Evolutionary conservation across 495 filamentous ascomycete species (phyloP), one percentile per base, ranked within the genome.

Genomic region (Elasticomyces elasticus): DNA sequence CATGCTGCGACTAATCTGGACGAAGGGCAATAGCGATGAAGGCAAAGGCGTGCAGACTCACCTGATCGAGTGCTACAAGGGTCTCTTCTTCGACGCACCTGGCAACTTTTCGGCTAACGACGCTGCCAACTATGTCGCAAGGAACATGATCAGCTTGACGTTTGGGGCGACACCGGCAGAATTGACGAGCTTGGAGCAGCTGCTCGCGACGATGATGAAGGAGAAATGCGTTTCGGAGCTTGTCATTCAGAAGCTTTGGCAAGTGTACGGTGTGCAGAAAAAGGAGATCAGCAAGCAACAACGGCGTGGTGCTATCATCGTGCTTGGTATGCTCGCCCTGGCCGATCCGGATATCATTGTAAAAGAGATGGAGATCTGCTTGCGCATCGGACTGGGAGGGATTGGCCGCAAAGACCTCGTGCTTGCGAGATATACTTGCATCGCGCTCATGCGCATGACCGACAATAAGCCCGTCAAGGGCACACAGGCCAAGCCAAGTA

Each of bases 91-190:
- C 61, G 85, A 91, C 66, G 90, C 92, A 1, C 92, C 92, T 0
- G 86, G 87, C 46, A 79, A 78, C 28, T 95, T 95, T 69, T 86
- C 72, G 22, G 76, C 80, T 7, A 97, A 96, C 62, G 92, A 97
- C 66, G 80, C 89, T 10, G 92, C 92, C 23, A 97, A 92, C 68
- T 97, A 90, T 62, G 86, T 99, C 62, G 91, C 91, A 31, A 80
- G 90, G 45, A 97, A 96, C 71, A 97, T 99, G 94, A 96, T 97
- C 67, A 94, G 87, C 71, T 72, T 99, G 56, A 99, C 92, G 0
- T 96, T 95, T 66, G 91, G 89, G 15, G 87, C 89, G 4, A 94
- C 89, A 0, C 86, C 89, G 2, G 92, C 92, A 0, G 92, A 99
- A 64, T 74, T 97, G 28, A 99, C 92, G 2, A 95, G 88, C 33